Evolutionary conservation across 805 yeast genomes (phyloP).

Genomic region (Candida adriatica): DNA sequence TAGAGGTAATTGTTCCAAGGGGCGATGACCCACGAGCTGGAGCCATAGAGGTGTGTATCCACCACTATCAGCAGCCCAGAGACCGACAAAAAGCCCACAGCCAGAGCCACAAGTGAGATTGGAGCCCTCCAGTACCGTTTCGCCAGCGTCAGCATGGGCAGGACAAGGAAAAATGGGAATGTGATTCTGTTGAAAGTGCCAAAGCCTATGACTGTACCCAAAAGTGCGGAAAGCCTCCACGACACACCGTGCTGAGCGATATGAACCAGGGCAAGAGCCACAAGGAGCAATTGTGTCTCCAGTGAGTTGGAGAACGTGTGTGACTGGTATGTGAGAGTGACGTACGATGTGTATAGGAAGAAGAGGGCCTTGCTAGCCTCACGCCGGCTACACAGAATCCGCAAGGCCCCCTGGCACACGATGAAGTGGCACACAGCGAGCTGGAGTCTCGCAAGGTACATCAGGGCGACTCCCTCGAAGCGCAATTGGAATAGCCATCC

Average conservation of each 20-base stretch:
- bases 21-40: slow-evolving; percentile 37
- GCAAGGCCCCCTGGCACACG: slow-evolving; percentile 31
- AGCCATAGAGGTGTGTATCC: slow-evolving; percentile 46
- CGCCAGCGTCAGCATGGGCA: slow-evolving; percentile 50
- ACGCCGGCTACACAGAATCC: slow-evolving; percentile 41
- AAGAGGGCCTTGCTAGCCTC: slow-evolving; percentile 35
- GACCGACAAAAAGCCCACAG: slow-evolving; percentile 29
- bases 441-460: slow-evolving; percentile 49
- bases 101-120: slow-evolving; percentile 26
- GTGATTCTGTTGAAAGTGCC: slow-evolving; percentile 86
- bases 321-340: slow-evolving; percentile 72
- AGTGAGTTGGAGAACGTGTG: slow-evolving; percentile 87
- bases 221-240: slow-evolving; percentile 17
- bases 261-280: slow-evolving; percentile 36
- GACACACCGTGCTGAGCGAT: slow-evolving; percentile 17
- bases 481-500: slow-evolving; percentile 53
- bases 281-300: slow-evolving; percentile 47
- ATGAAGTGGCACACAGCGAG: slow-evolving; percentile 31
- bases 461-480: slow-evolving; percentile 40
- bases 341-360: slow-evolving; percentile 49
- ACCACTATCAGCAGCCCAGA: slow-evolving; percentile 33
- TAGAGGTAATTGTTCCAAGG: slow-evolving; percentile 75
- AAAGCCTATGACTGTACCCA: slow-evolving; percentile 47
- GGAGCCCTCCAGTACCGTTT: slow-evolving; percentile 35
- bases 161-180: slow-evolving; percentile 62